Percentiles rank a stretch among this genome's conserved stretches.
Evolutionary conservation across 352 stramenopile genomes (phyloP).

Genomic region (Phytophthora europaea): DNA sequence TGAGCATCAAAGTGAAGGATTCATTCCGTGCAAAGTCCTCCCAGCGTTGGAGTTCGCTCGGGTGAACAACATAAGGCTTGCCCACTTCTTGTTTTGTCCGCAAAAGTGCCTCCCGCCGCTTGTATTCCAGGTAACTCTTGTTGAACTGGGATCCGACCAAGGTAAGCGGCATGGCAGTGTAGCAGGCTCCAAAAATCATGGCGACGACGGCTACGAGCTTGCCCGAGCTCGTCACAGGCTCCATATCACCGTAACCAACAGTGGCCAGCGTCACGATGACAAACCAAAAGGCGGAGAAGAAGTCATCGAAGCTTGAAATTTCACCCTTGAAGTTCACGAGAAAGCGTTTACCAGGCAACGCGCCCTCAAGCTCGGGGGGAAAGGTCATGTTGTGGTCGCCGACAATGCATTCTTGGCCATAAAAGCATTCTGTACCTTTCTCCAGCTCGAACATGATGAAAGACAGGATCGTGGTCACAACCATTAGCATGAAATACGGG

Average conservation of each 20-base stretch:
- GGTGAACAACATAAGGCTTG: conserved; percentile 62
- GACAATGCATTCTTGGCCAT: conserved; percentile 71
- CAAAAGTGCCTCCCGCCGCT: conserved; percentile 72
- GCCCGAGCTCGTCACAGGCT: conserved; percentile 67
- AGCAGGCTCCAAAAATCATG: conserved; percentile 88
- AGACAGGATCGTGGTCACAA: conserved; percentile 78
- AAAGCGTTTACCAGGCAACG: conserved; percentile 70
- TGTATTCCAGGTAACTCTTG: conserved; percentile 85
- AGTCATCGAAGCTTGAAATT: conserved; percentile 79
- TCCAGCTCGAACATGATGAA: conserved; percentile 88
- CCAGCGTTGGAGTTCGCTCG: conserved; percentile 59
- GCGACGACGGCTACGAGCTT: conserved; percentile 78
- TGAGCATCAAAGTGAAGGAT: conserved; percentile 56
- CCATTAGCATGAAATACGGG: conserved; percentile 84
- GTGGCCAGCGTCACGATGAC: conserved; percentile 84
- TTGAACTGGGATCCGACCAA: conserved; percentile 87
- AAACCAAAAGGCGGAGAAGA: conserved; percentile 89
- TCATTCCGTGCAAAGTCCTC: conserved; percentile 60
- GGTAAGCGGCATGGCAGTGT: conserved; percentile 85
- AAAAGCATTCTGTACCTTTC: conserved; percentile 83
- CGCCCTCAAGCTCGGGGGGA: conserved; percentile 59
- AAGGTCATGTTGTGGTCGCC: conserved; percentile 69
- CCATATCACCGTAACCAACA: conserved; percentile 83
- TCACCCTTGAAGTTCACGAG: conserved; percentile 77
- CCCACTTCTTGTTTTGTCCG: conserved; percentile 80